Base-by-base conservation (phyloP, 768 basidiomycete species). In the Pulveroboletus frians region DNA sequence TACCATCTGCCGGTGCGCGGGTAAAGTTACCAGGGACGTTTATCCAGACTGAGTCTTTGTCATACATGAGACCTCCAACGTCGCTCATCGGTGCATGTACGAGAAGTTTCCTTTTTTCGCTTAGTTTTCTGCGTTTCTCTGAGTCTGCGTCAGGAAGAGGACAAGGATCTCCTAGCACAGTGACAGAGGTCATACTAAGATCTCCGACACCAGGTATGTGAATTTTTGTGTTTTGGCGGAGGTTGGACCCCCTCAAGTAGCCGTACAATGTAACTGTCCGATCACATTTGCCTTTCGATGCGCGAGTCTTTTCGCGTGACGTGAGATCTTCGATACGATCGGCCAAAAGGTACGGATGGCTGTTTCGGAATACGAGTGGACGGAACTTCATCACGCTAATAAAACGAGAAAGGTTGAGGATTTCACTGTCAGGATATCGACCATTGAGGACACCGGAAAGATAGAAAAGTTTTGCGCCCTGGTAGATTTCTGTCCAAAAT, bases 401-500 rank as follows among this genome's bases (percentile, higher is more conserved):
- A 76, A 98, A 99, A 35, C 95, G 87, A 20, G 88, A 88, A 51
- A 99, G 85, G 65, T 98, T 96, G 61, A 93, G 80, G 58, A 97
- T 93, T 71, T 99, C 96, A 17, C 81, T 83, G 69, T 99, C 96
- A 27, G 96, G 94, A 67, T 98, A 97, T 35, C 94, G 89, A 17
- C 96, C 96, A 59, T 98, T 97, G 59, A 98, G 79, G 29, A 97
- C 91, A 15, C 95, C 96, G 3, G 91, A 93, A 43, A 98, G 84
- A 67, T 96, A 97, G 71, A 97, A 98, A 8, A 99, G 82, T 67
- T 99, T 99, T 27, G 96, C 95, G 43, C 96, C 96, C 60, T 93
- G 89, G 67, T 98, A 98, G 11, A 99, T 98, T 69, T 99, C 96
- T 0, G 94, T 92, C 96, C 96, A 99, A 73, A 99, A 99, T 9